Evolutionary conservation across 2,329 filamentous ascomycete genomes (phyloP), one percentile per base, ranked within the genome.

Genomic region (Ophiostoma perfectum): DNA sequence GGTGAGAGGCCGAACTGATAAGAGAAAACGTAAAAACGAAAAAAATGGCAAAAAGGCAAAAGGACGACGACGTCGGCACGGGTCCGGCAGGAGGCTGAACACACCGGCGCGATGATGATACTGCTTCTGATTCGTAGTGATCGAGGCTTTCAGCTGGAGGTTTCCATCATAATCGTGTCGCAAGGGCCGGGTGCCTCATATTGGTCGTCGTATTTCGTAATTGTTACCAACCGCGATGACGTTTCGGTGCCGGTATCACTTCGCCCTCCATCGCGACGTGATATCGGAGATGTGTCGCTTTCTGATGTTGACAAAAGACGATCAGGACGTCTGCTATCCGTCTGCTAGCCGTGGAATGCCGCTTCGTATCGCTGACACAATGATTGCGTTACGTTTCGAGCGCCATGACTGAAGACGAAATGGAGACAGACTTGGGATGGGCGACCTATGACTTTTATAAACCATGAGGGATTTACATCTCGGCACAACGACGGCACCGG

Each of bases 391-490:
- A 60, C 55, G 55, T 60, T 60, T 60, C 55, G 38, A 60, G 12
- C 45, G 55, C 27, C 27, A 12, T 38, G 55, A 5, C 6, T 4
- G 55, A 60, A 12, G 55, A 39, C 55, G 11, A 38, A 60, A 60
- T 60, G 55, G 55, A 60, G 55, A 60, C 55, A 12, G 27, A 39
- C 27, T 27, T 38, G 27, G 55, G 55, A 60, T 9, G 55, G 55
- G 55, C 55, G 55, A 60, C 55, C 55, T 60, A 60, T 60, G 55
- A 60, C 55, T 63, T 63, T 63, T 63, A 63, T 63, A 63, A 63
- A 63, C 60, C 60, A 63, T 63, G 60, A 63, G 60, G 60, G 60
- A 63, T 63, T 63, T 63, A 18, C 14, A 42, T 42, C 60, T 63
- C 60, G 39, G 60, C 60, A 18, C 38, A 63, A 44, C 5, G 27